Evolutionary conservation across 225 moss, liverwort and hornwort genomes (phyloP).

Genomic region (Physcomitrium patens): DNA sequence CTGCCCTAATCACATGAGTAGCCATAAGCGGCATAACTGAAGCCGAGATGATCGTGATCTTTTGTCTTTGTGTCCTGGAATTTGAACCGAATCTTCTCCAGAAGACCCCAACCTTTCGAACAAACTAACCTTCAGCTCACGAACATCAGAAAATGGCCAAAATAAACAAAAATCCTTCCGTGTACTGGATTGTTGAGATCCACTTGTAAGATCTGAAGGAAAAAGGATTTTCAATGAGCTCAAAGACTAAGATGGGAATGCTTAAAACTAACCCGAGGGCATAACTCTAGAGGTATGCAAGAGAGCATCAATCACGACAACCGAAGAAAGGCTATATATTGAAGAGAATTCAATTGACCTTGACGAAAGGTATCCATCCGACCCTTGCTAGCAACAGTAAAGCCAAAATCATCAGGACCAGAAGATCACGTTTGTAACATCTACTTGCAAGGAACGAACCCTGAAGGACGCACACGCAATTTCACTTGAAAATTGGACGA

Average conservation of each 20-base stretch:
- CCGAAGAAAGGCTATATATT: neutral
- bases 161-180: neutral
- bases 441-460: too few relatives aligned
- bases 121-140: neutral
- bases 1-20: conserved; percentile 26
- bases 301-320: neutral
- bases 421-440: neutral
- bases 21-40: conserved; percentile 12
- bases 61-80: conserved; percentile 16
- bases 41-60: conserved; percentile 8
- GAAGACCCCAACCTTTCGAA: conserved; percentile 8
- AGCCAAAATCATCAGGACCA: neutral
- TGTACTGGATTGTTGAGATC: conserved; percentile 15
- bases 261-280: neutral
- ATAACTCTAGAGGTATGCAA: conserved; percentile 9
- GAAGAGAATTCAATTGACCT: conserved; percentile 12
- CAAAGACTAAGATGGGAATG: neutral
- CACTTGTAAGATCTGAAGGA: conserved; percentile 6
- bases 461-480: neutral
- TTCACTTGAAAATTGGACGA: conserved; percentile 13
- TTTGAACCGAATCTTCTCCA: neutral
- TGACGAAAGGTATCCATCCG: neutral
- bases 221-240: conserved; percentile 9
- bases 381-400: neutral
- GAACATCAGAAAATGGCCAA: neutral